Evolutionary conservation across 192 early-diverging fungal genomes (phyloP), one percentile per base, ranked within the genome.

Genomic region (Entrophospora sp.): DNA sequence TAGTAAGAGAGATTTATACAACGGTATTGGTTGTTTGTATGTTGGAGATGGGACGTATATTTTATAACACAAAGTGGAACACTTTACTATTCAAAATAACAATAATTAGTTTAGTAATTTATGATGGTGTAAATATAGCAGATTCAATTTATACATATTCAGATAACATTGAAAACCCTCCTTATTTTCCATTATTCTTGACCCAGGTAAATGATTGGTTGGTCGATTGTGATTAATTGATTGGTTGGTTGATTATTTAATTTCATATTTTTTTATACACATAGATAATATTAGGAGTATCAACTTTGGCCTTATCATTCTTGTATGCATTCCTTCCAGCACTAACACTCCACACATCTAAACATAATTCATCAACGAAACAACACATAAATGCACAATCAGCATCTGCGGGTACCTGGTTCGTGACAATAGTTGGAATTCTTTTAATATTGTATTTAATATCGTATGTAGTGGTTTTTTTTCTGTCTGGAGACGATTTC

Each of bases 341-440:
- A 14, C 9, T 56, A 20, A 18, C 32, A 7, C 10, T 56, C 3
- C 53, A 36, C 7, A 36, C 36, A 35, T 22, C 18, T 55, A n/a
- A 18, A 22, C 6, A 22, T 1, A 61, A 7, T 42, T 20, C 53
- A 22, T 7, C 53, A 24, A 35, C 9, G 0, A 40, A 31, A 40
- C 18, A 13, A 28, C 37, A 61, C 16, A 42, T 61, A 61, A 61
- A 42, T 43, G 59, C 59, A 2, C 59, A 61, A 61, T 61, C 59
- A 1, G 59, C 59, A 1, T 36, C 59, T 28, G 42, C 43, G 6
- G 59, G 59, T 27, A 31, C 59, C 14, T 61, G 59, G 59, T 61
- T 43, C 25, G 43, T 61, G 59, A 27, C 27, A 9, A 30, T 44
- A 40, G 43, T 27, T 14, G 59, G 59, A 7, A 43, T 44, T 27